Evolutionary conservation across 306 rosid species (phyloP), one percentile per base, ranked within the genome.

Genomic region (Castanopsis chinensis): DNA sequence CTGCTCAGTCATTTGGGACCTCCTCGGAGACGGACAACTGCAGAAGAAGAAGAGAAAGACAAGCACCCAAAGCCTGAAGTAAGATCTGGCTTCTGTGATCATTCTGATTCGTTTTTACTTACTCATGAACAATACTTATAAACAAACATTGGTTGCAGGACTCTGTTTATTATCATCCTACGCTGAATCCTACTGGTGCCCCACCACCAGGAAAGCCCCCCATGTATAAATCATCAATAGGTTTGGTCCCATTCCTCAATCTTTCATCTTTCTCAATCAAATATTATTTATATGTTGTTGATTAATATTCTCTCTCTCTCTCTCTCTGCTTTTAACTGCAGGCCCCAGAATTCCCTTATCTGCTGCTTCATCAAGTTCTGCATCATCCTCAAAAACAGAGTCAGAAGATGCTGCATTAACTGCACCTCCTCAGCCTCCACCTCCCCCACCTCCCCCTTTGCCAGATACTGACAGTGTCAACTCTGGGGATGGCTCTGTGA

Each of bases 131-230:
- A n/a, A 13, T 28, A 49, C 43, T 3, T 75, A 53, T 7, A 19
- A 35, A 68, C 28, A 68, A 21, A 32, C 69, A 85, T 73, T 65
- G 52, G 30, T 81, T 63, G 70, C 85, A 92, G 97, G 96, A 91
- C 79, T 92, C 97, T 57, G 97, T 92, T 68, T 92, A 92, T 84
- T 92, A 86, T 68, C 98, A 96, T 78, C 97, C 99, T 71, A 89
- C 94, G 14, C 80, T 96, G 82, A 96, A 96, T 77, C 99, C 99
- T 71, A 93, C 98, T 18, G 99, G 99, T 35, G 99, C 99, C 79
- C 99, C 99, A 33, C 99, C 99, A 20, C 99, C 99, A 33, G 99
- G 99, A 82, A 96, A 96, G 86, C 97, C 99, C 72, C 99, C 98
- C 51, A 93, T 96, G 98, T 96, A 85, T 87, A 91, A 91, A 82